A percentile compares a stretch with the other conserved stretches of the same genome.
phyloP scores from a whole-genome alignment of 495 filamentous ascomycete species.

The Penicillium steckii region DNA sequence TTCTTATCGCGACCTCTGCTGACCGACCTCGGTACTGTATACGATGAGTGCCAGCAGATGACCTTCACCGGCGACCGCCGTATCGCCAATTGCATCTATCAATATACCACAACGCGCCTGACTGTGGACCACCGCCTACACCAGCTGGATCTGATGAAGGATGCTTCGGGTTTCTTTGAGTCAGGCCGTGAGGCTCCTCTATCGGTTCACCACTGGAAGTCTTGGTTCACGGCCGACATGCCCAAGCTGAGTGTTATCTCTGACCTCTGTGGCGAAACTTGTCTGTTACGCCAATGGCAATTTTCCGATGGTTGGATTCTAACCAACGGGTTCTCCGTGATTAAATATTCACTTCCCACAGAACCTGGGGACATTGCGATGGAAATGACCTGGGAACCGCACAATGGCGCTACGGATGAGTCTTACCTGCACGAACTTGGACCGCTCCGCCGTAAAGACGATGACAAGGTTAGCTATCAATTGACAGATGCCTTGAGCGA shows the following conservation, averaged over 20 bases:
- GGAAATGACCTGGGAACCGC: conserved; percentile 48
- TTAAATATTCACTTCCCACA: conserved; percentile 45
- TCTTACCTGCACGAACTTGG: conserved; percentile 44
- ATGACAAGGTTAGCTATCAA: conserved; percentile 35
- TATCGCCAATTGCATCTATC: conserved; percentile 52
- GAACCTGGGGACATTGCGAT: conserved; percentile 32
- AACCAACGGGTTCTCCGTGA: conserved; percentile 55
- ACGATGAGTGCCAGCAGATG: conserved; percentile 38
- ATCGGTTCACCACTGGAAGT: conserved; percentile 60
- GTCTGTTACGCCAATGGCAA: conserved; percentile 55
- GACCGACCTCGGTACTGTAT: conserved; percentile 32
- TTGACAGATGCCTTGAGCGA: conserved; percentile 34
- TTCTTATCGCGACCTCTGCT: conserved; percentile 55
- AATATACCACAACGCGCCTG: conserved; percentile 47
- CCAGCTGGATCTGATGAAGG: conserved; percentile 51
- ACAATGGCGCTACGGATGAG: conserved; percentile 38
- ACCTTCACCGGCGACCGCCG: conserved; percentile 45
- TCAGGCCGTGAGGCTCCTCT: conserved; percentile 47
- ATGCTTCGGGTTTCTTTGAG: conserved; percentile 57
- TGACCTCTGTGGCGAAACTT: conserved; percentile 54
- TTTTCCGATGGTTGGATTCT: conserved; percentile 57
- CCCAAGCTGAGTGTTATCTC: conserved; percentile 47
- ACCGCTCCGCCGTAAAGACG: conserved; percentile 40
- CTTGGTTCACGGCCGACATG: conserved; percentile 54
- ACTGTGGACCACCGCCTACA: conserved; percentile 52